A percentile compares a stretch with the other conserved stretches of the same genome.
Conservation (phyloP, 2,329 filamentous ascomycete genomes). For the Ceratocystis papillata region DNA sequence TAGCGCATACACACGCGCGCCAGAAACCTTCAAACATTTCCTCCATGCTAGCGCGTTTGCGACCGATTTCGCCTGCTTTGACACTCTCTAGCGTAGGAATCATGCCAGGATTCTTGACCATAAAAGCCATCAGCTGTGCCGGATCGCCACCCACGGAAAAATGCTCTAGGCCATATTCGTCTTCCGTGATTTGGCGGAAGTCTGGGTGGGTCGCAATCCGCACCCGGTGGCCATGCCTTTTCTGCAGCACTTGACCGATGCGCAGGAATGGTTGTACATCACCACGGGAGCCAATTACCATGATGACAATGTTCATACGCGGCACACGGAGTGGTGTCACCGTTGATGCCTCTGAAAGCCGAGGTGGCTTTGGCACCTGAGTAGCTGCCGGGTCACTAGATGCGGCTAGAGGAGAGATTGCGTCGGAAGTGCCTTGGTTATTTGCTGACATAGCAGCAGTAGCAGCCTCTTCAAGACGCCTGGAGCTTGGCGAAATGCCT, state of each 20-base stretch:
- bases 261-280: slow-evolving; percentile 73
- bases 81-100: slow-evolving; percentile 65
- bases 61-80: slow-evolving; percentile 60
- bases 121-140: slow-evolving; percentile 73
- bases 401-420: background rate
- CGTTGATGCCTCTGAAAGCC: slow-evolving; percentile 18
- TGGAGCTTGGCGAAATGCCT: slow-evolving; percentile 6
- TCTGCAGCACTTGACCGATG: slow-evolving; percentile 60
- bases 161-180: slow-evolving; percentile 65
- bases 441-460: background rate
- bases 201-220: slow-evolving; percentile 68
- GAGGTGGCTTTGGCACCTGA: slow-evolving; percentile 20
- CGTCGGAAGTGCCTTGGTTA: background rate
- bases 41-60: slow-evolving; percentile 57
- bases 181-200: slow-evolving; percentile 59
- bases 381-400: slow-evolving; percentile 1
- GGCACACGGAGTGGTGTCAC: slow-evolving; percentile 14
- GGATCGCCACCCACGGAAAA: slow-evolving; percentile 72
- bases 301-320: slow-evolving; percentile 64
- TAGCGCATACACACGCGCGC: slow-evolving; percentile 63
- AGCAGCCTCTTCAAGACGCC: background rate
- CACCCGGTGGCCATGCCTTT: slow-evolving; percentile 62
- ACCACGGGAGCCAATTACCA: slow-evolving; percentile 70
- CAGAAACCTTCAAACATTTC: slow-evolving; percentile 79
- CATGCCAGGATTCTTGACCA: slow-evolving; percentile 74